Evolutionary conservation across 2,329 filamentous ascomycete genomes (phyloP).

Genomic region (Botrytis byssoidea): DNA sequence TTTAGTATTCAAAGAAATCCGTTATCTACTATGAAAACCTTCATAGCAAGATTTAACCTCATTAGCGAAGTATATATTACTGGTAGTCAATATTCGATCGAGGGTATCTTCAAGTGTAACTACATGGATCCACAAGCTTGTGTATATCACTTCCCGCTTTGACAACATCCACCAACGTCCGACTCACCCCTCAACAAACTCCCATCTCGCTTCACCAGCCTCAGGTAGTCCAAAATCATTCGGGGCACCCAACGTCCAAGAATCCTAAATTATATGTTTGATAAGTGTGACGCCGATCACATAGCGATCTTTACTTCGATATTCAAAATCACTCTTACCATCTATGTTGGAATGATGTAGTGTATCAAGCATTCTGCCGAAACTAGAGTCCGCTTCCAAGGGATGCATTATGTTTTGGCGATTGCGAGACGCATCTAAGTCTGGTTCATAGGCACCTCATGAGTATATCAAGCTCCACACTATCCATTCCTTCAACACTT

Average conservation of each 20-base stretch:
- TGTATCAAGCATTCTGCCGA: not conserved
- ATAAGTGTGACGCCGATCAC: not conserved
- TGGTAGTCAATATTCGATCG: not conserved
- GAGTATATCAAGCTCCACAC: not conserved
- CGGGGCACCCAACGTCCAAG: not conserved
- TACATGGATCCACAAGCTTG: not conserved
- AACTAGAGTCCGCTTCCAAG: not conserved
- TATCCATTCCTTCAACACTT: not conserved
- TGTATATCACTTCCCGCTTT: not conserved
- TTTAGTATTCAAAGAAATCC: no score
- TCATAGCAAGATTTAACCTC: not conserved
- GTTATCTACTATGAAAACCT: not conserved
- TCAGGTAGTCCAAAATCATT: not conserved
- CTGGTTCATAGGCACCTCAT: not conserved
- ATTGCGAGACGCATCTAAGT: not conserved
- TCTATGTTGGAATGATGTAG: not conserved
- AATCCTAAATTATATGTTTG: not conserved
- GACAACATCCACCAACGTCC: not conserved
- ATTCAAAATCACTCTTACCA: not conserved
- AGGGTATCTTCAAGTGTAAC: slow-evolving; percentile 10
- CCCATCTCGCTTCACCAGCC: no score
- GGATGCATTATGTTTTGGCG: not conserved
- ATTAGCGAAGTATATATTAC: not conserved
- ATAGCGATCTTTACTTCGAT: no score
- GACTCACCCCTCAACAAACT: not conserved